A percentile compares a stretch with the other conserved stretches of the same genome.
These are phyloP conservation scores for Scedosporium boydii DNA, from an alignment of 2,329 filamentous ascomycete species.

Conservation along the genomic window DNA sequence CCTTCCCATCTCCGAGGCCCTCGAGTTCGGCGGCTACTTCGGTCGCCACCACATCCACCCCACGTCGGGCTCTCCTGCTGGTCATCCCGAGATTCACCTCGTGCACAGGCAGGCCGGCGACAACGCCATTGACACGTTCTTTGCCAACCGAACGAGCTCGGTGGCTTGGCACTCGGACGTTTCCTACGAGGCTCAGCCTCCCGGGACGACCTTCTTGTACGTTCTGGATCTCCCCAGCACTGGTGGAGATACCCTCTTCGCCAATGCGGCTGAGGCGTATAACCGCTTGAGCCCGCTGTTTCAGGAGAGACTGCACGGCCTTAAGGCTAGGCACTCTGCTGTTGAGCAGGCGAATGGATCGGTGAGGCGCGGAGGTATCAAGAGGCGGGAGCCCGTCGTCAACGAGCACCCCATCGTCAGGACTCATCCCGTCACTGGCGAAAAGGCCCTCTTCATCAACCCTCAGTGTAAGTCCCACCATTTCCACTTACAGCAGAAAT, in stretches of 20 bases:
- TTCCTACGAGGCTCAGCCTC: slow-evolving; percentile 79
- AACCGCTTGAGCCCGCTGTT: slow-evolving; percentile 70
- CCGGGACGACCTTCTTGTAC: slow-evolving; percentile 83
- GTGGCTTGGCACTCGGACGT: slow-evolving; percentile 88
- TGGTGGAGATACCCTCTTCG: slow-evolving; percentile 80
- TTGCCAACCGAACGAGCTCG: slow-evolving; percentile 61
- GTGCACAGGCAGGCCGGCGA: slow-evolving; percentile 58
- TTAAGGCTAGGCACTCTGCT: slow-evolving; percentile 73
- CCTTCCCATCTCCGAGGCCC: slow-evolving; percentile 58
- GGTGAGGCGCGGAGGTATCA: slow-evolving; percentile 56
- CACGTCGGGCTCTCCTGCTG: slow-evolving; percentile 64
- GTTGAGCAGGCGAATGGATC: slow-evolving; percentile 70
- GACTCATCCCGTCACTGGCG: slow-evolving; percentile 72
- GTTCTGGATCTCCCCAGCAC: slow-evolving; percentile 71
- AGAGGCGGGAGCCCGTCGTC: slow-evolving; percentile 65
- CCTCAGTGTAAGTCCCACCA: slow-evolving; percentile 56
- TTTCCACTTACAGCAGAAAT: neutral
- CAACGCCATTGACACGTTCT: slow-evolving; percentile 46
- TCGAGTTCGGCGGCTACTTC: slow-evolving; percentile 65
- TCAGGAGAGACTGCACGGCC: slow-evolving; percentile 67
- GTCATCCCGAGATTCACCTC: slow-evolving; percentile 66
- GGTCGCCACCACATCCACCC: slow-evolving; percentile 77
- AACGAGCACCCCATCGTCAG: slow-evolving; percentile 69
- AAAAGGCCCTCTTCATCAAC: slow-evolving; percentile 78
- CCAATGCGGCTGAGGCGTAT: slow-evolving; percentile 72